A percentile compares a stretch with the other conserved stretches of the same genome.
Evolutionary conservation across 148 eudicot species (phyloP).

Genomic region (Chenopodium quinoa): DNA sequence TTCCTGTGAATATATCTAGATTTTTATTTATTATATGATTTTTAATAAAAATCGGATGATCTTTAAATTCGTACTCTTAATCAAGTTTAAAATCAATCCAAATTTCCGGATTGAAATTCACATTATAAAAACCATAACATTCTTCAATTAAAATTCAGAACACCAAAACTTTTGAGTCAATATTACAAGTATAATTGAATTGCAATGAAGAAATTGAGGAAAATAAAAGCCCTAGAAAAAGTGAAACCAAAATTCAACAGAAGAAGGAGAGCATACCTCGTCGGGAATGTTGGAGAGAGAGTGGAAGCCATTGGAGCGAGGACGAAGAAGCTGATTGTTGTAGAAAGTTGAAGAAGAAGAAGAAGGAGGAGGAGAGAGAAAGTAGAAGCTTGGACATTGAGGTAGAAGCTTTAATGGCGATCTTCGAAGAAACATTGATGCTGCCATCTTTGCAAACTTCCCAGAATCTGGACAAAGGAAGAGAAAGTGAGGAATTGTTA

Average conservation of each 20-base stretch:
- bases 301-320: conserved; percentile 12
- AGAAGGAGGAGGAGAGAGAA: conserved; percentile 18
- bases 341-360: background rate
- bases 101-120: background rate
- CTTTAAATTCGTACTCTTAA: background rate
- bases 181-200: background rate
- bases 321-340: background rate
- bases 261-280: conserved; percentile 7
- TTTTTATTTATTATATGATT: too few species aligned
- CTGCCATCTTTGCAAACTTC: background rate
- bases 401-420: conserved; percentile 11
- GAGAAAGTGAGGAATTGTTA: background rate
- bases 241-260: background rate
- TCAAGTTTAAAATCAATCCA: background rate
- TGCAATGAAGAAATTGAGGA: background rate
- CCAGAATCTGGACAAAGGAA: background rate
- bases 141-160: background rate
- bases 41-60: too few species aligned
- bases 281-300: conserved; percentile 17
- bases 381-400: conserved; percentile 6
- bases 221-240: conserved; percentile 1
- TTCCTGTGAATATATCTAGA: too few species aligned
- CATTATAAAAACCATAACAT: background rate
- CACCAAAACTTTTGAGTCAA: background rate
- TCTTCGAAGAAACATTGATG: conserved; percentile 13